Conservation (phyloP, 176 grass and related monocot species). For the Triticum monococcum region DNA sequence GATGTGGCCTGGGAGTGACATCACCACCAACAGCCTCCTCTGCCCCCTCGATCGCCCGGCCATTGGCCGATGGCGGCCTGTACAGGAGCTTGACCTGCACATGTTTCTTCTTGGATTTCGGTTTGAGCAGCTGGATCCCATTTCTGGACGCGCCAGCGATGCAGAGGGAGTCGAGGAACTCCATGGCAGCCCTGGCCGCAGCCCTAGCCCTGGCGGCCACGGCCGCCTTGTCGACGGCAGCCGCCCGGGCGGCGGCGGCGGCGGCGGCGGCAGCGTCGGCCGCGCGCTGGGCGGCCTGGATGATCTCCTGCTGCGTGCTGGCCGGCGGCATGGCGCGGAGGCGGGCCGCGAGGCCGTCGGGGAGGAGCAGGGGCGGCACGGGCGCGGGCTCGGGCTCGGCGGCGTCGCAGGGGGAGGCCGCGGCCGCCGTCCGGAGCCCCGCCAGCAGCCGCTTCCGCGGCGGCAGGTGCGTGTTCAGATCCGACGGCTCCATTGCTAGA, state of each 20-base stretch:
- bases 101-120: conserved; percentile 69
- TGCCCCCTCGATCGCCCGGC: neutral
- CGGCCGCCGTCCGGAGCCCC: conserved; percentile 59
- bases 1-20: conserved; percentile 23
- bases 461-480: conserved; percentile 82
- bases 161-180: conserved; percentile 73
- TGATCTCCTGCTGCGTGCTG: conserved; percentile 46
- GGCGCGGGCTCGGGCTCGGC: neutral
- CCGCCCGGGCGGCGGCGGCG: conserved; percentile 53
- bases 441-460: conserved; percentile 97
- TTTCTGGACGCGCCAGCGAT: conserved; percentile 41
- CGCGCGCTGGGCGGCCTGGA: conserved; percentile 54
- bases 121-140: conserved; percentile 46
- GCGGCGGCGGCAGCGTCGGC: conserved; percentile 49
- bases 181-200: conserved; percentile 71
- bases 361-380: conserved; percentile 44
- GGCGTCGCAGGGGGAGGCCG: conserved; percentile 34
- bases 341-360: conserved; percentile 51
- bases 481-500: conserved; percentile 72
- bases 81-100: conserved; percentile 69
- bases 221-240: conserved; percentile 64
- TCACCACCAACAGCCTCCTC: conserved; percentile 3
- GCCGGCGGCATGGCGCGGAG: conserved; percentile 59
- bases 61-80: conserved; percentile 39
- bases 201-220: conserved; percentile 69